phyloP scores from a whole-genome alignment of 495 filamentous ascomycete species.

The Penicillium ochrochloron region DNA sequence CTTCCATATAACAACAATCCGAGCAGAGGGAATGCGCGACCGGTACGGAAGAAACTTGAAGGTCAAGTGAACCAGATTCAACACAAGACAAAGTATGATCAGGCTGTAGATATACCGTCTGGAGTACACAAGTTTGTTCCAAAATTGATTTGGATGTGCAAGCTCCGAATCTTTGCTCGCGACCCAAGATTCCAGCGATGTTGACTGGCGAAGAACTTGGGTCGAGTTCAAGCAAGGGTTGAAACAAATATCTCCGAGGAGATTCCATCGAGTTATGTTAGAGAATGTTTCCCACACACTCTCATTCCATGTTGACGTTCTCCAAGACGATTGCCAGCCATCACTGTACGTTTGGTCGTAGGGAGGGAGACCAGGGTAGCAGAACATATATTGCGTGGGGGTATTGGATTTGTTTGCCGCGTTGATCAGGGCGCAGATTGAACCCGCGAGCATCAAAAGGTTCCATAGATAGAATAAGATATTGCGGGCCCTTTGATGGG shows the following conservation, averaged over 20 bases:
- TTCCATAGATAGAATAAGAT: conserved; percentile 41
- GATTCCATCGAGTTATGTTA: conserved; percentile 27
- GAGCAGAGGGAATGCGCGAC: conserved; percentile 34
- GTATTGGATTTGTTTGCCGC: conserved; percentile 20
- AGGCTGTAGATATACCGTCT: conserved; percentile 42
- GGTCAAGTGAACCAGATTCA: conserved; percentile 33
- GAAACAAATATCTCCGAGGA: conserved; percentile 35
- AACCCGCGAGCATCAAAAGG: conserved; percentile 37
- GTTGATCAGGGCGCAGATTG: conserved; percentile 36
- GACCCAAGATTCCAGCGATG: conserved; percentile 23
- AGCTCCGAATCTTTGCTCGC: conserved; percentile 13
- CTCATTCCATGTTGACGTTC: conserved; percentile 34
- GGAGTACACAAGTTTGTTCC: conserved; percentile 33
- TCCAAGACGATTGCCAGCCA: conserved; percentile 34
- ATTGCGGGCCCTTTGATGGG: conserved; percentile 30
- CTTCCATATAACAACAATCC: conserved; percentile 32
- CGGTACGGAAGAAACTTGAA: conserved; percentile 34
- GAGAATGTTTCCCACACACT: conserved; percentile 39
- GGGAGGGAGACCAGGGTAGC: conserved; percentile 35
- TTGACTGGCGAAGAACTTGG: conserved; percentile 33
- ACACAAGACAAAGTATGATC: conserved; percentile 30
- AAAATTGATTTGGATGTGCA: conserved; percentile 18
- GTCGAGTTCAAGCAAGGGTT: conserved; percentile 42
- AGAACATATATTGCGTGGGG: conserved; percentile 41
- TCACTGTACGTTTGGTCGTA: conserved; percentile 29